A percentile compares a stretch with the other conserved stretches of the same genome.
Evolutionary conservation across 129 eudicot species (phyloP).

Genomic region (Pulicaria dysenterica): DNA sequence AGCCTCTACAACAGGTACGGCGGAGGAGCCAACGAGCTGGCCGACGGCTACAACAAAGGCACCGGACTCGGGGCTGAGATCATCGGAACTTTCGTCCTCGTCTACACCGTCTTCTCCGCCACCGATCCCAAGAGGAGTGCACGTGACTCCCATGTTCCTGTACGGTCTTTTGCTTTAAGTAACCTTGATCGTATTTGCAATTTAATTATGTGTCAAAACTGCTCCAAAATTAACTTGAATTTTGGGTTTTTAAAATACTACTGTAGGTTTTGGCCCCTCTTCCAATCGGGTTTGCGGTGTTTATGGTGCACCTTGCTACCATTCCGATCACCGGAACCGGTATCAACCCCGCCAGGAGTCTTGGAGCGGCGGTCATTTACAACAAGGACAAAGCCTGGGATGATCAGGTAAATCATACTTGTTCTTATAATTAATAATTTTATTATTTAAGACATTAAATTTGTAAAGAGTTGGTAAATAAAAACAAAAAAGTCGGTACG

Average conservation of each 20-base stretch:
- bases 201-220: neutral
- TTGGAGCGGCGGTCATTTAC: conserved; percentile 83
- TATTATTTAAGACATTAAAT: too few species aligned
- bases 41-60: conserved; percentile 62
- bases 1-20: conserved; percentile 56
- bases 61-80: conserved; percentile 74
- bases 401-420: conserved; percentile 45
- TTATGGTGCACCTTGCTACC: conserved; percentile 88
- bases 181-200: neutral
- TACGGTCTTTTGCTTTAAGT: conserved; percentile 27
- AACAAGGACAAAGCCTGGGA: conserved; percentile 72
- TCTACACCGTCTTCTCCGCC: conserved; percentile 91
- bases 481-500: too few species aligned
- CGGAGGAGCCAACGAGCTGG: conserved; percentile 70
- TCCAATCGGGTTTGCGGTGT: conserved; percentile 84
- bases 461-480: too few species aligned
- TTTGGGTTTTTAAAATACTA: neutral
- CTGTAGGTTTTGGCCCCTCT: conserved; percentile 80
- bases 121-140: conserved; percentile 87
- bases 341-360: conserved; percentile 86
- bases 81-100: conserved; percentile 84
- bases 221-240: neutral
- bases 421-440: too few species aligned
- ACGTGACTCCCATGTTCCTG: conserved; percentile 87
- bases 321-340: conserved; percentile 91